Conservation (phyloP, 2,329 filamentous ascomycete genomes). For the Mycogone perniciosa region DNA sequence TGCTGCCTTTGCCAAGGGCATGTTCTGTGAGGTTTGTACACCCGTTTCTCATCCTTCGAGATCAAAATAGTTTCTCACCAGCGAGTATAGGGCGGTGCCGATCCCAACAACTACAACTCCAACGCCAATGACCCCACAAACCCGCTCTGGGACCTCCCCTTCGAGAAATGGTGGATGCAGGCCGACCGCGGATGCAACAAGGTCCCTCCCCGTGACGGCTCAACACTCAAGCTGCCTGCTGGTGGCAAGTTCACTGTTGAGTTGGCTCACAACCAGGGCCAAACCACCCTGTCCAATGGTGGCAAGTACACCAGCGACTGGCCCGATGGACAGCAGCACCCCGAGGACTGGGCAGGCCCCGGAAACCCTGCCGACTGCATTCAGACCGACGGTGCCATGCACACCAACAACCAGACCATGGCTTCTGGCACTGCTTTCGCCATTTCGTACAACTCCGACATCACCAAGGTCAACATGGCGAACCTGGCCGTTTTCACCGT, state of each 20-base stretch:
- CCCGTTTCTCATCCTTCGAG: neutral
- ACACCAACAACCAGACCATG: conserved; percentile 34
- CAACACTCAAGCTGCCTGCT: conserved; percentile 36
- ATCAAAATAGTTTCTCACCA: neutral
- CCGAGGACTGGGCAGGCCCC: conserved; percentile 36
- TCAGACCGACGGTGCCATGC: conserved; percentile 37
- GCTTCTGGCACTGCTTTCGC: conserved; percentile 40
- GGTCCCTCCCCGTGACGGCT: conserved; percentile 21
- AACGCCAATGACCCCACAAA: conserved; percentile 37
- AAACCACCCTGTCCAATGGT: conserved; percentile 37
- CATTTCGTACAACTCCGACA: conserved; percentile 39
- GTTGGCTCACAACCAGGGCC: conserved; percentile 39
- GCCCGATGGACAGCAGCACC: conserved; percentile 38
- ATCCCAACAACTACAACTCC: conserved; percentile 25
- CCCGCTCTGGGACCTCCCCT: conserved; percentile 35
- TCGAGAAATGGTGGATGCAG: conserved; percentile 42
- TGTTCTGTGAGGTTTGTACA: conserved; percentile 17
- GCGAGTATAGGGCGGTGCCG: conserved; percentile 16
- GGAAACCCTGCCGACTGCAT: conserved; percentile 18
- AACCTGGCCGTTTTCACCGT: conserved; percentile 42
- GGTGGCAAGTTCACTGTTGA: conserved; percentile 41
- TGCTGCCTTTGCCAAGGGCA: conserved; percentile 18
- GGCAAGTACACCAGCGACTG: conserved; percentile 31
- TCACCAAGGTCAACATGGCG: conserved; percentile 37
- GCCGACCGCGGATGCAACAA: conserved; percentile 36